Percentiles rank a stretch among this genome's conserved stretches.
Evolutionary conservation across 2,329 filamentous ascomycete species (phyloP).

Genomic region (Fusarium tjaetaba): DNA sequence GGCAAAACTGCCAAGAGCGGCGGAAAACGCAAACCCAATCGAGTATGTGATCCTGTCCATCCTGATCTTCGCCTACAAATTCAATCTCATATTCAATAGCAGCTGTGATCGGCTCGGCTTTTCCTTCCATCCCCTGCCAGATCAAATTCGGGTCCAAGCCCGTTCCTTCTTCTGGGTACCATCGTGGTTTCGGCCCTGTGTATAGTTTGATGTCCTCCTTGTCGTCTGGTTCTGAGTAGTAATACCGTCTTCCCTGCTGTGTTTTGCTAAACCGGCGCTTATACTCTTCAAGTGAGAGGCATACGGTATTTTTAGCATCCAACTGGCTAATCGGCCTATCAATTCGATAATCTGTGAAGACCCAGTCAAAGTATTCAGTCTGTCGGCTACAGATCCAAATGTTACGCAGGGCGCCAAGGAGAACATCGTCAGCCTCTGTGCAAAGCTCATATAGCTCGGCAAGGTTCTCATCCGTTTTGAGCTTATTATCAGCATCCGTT

Average conservation of each 20-base stretch:
- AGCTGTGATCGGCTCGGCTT: not conserved
- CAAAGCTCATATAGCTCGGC: not conserved
- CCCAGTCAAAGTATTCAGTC: not conserved
- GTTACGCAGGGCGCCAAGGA: not conserved
- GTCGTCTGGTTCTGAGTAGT: not conserved
- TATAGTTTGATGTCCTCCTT: not conserved
- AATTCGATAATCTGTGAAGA: not conserved
- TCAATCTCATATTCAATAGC: too few relatives aligned
- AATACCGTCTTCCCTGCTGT: not conserved
- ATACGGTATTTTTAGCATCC: not conserved
- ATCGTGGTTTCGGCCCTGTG: not conserved
- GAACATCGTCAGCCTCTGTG: not conserved
- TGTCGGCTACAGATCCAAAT: not conserved
- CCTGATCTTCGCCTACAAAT: too few relatives aligned
- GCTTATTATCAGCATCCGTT: too few relatives aligned
- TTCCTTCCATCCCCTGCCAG: not conserved
- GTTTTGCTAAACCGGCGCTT: not conserved
- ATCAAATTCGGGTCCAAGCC: not conserved
- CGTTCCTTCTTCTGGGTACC: not conserved
- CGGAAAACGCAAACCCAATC: not conserved
- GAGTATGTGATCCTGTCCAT: too few relatives aligned
- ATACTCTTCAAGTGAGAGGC: not conserved
- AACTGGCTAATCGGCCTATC: fast-evolving
- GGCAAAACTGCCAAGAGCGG: slow-evolving; percentile 15
- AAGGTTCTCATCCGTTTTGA: not conserved